Conservation (phyloP, 2,329 filamentous ascomycete species). For the Geosmithia flava region DNA sequence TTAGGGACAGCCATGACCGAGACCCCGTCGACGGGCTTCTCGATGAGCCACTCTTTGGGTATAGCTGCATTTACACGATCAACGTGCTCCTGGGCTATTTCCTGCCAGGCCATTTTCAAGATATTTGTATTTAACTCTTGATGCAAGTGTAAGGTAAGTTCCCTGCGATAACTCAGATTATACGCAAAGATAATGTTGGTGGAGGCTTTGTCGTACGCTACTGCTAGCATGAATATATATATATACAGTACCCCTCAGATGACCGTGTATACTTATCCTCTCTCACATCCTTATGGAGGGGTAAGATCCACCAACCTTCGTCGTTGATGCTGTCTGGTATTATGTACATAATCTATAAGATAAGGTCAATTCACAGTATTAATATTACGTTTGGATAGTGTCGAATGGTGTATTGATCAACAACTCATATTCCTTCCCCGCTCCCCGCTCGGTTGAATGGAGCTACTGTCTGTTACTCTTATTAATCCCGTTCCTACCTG, state of each 20-base stretch:
- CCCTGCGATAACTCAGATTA: not conserved
- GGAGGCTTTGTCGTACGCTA: too few species aligned
- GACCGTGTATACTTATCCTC: too few species aligned
- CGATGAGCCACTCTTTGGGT: constrained; percentile 1
- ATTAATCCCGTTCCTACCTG: not conserved
- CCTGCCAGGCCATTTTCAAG: constrained; percentile 1
- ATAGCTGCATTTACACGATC: constrained; percentile 1
- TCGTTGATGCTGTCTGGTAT: too few species aligned
- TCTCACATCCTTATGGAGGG: too few species aligned
- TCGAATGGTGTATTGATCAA: not conserved
- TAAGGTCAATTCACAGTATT: too few species aligned
- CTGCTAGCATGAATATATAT: too few species aligned
- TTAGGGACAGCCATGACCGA: not conserved
- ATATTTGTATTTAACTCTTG: not conserved
- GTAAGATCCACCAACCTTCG: too few species aligned
- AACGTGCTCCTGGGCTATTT: constrained; percentile 1
- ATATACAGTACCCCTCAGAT: too few species aligned
- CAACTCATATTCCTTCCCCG: not conserved
- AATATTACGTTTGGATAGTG: too few species aligned
- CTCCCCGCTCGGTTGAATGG: not conserved
- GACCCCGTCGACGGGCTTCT: not conserved
- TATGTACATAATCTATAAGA: too few species aligned
- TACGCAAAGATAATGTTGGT: not conserved
- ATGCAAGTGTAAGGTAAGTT: not conserved
- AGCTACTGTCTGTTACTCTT: not conserved